phyloP scores from a whole-genome alignment of 768 basidiomycete species.

The Hypholoma fasciculare region DNA sequence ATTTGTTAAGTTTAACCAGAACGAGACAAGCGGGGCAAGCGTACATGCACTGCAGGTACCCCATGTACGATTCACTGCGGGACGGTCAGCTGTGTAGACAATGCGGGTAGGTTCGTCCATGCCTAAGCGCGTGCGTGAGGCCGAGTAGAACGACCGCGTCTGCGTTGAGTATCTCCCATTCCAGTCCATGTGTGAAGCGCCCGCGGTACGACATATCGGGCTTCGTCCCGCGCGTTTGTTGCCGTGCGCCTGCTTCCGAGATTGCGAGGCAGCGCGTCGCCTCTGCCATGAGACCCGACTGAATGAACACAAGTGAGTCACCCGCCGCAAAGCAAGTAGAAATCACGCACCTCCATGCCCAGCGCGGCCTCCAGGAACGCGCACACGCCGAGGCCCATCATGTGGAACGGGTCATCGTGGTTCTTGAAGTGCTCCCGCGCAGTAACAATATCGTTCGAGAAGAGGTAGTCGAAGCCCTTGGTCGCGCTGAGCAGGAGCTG shows the following conservation, averaged over 20 bases:
- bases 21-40: slow-evolving; percentile 19
- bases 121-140: slow-evolving; percentile 71
- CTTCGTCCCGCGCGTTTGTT: slow-evolving; percentile 36
- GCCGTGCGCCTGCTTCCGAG: slow-evolving; percentile 64
- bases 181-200: slow-evolving; percentile 60
- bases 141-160: slow-evolving; percentile 73
- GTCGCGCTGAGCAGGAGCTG: slow-evolving; percentile 37
- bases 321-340: neutral
- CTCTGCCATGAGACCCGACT: slow-evolving; percentile 65
- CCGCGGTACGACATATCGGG: slow-evolving; percentile 33
- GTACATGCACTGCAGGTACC: slow-evolving; percentile 78
- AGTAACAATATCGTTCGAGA: slow-evolving; percentile 61
- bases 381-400: slow-evolving; percentile 69
- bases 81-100: slow-evolving; percentile 3
- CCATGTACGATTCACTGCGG: slow-evolving; percentile 73
- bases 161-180: slow-evolving; percentile 77
- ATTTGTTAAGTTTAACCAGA: slow-evolving; percentile 2
- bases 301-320: neutral
- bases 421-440: slow-evolving; percentile 53
- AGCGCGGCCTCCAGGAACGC: slow-evolving; percentile 77
- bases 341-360: slow-evolving; percentile 67
- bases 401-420: slow-evolving; percentile 66
- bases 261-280: slow-evolving; percentile 54
- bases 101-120: slow-evolving; percentile 14
- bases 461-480: slow-evolving; percentile 66